A percentile compares a stretch with the other conserved stretches of the same genome.
Conservation (phyloP, 1,139 yeast species). For the Suhomyces bolitotheri region DNA sequence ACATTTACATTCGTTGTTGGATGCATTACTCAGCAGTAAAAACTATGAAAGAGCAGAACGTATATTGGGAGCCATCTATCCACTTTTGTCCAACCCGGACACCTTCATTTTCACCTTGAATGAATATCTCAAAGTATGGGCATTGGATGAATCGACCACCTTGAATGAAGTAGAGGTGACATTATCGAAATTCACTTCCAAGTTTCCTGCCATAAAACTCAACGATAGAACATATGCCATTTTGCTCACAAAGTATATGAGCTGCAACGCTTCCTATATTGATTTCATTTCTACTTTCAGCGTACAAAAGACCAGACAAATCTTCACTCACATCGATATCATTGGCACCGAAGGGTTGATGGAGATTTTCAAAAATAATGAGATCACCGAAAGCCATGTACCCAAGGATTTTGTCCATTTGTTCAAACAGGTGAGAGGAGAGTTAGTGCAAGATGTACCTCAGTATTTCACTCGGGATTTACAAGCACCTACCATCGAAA, state of each 20-base stretch:
- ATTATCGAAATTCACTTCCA: conserved; percentile 27
- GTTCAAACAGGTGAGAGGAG: conserved; percentile 29
- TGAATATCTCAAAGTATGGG: conserved; percentile 39
- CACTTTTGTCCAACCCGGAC: conserved; percentile 36
- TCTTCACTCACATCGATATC: conserved; percentile 67
- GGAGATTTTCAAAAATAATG: conserved; percentile 29
- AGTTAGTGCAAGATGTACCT: conserved; percentile 19
- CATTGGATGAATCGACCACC: conserved; percentile 30
- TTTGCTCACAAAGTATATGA: conserved; percentile 17
- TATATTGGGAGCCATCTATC: conserved; percentile 58
- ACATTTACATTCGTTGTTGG: conserved; percentile 74
- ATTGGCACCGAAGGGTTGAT: conserved; percentile 66
- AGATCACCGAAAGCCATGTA: conserved; percentile 30
- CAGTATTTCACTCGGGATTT: conserved; percentile 30
- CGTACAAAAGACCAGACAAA: conserved; percentile 26
- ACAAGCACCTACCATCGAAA: conserved; percentile 40
- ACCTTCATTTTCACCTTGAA: conserved; percentile 39
- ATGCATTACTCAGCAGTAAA: conserved; percentile 71
- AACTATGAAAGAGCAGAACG: conserved; percentile 73
- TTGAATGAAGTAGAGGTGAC: conserved; percentile 30
- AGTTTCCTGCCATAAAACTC: conserved; percentile 31
- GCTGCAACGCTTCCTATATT: conserved; percentile 14
- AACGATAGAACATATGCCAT: conserved; percentile 53
- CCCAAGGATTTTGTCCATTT: conserved; percentile 37
- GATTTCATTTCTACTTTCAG: conserved; percentile 20